These are phyloP conservation scores for Nicotiana sylvestris DNA, from an alignment of 257 asterid genomes.

Conservation along the genomic window DNA sequence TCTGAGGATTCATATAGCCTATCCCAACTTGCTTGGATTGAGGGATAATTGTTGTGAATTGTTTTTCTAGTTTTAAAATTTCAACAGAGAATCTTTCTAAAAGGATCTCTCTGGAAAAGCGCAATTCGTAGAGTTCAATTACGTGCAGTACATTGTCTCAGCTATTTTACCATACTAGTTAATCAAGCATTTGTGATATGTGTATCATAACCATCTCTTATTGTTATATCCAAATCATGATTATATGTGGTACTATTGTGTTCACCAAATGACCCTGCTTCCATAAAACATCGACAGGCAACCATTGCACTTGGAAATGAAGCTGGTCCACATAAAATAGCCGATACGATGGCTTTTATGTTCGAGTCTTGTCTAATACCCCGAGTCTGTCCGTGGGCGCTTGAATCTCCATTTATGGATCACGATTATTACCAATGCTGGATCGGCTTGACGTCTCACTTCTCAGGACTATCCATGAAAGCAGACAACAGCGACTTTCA, in stretches of 20 bases:
- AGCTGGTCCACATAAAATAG: conserved; percentile 62
- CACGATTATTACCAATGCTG: conserved; percentile 88
- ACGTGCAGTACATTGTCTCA: not conserved
- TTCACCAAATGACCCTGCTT: not conserved
- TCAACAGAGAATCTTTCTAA: not conserved
- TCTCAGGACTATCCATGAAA: conserved; percentile 24
- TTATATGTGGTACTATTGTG: not conserved
- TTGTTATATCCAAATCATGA: not conserved
- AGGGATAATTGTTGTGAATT: no score
- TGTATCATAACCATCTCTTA: not conserved
- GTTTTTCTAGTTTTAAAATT: no score
- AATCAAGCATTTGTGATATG: not conserved
- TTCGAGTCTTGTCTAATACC: conserved; percentile 92
- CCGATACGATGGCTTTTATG: conserved; percentile 89
- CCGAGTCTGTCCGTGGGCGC: conserved; percentile 84
- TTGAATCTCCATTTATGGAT: conserved; percentile 75
- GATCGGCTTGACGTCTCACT: conserved; percentile 94
- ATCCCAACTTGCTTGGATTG: no score
- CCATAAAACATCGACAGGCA: conserved; percentile 42
- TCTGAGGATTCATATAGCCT: no score
- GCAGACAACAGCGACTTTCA: conserved; percentile 19
- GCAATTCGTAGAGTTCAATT: not conserved
- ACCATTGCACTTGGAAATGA: conserved; percentile 69
- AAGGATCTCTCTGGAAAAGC: not conserved
- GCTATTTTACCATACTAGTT: not conserved